Base-by-base conservation (phyloP, 2,329 filamentous ascomycete species). In the Colletotrichum spinosum region DNA sequence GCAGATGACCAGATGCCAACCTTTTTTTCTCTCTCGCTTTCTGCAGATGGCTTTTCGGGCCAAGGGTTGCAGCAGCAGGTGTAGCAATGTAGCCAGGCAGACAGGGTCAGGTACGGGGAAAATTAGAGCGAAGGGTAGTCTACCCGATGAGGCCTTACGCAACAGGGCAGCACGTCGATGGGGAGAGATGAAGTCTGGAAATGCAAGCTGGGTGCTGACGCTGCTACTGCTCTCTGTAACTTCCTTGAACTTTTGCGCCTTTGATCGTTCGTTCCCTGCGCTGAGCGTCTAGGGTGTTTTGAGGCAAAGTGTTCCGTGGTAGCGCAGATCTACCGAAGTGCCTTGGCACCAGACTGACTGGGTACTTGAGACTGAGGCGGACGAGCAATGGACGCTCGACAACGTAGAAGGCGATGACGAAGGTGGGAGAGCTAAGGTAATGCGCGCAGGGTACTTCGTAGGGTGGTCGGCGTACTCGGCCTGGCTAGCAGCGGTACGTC, bases 1-100 rank as follows among this genome's bases (percentile, higher is more conserved):
- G 51, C 62, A 65, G 62, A 52, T 55, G 62, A 52, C 51, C 62
- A 62, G 51, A 42, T 55, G 57, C 41, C 62, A 62, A 62, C 62
- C 41, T 51, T 34, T 50, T 55, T 45, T 49, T 9, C n/a, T 51
- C 35, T 35, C 11, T 10, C 46, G 17, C 25, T 49, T 5, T 25
- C 25, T 25, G 25, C 25, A 25, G 25, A 33, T 8, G 48, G 58
- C 37, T 39, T 61, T 45, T 49, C 35, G n/a, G 48, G 51, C 25
- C 57, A 42, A 55, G 62, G 58, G 55, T 58, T 51, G 56, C 56
- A 60, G 49, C 48, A 33, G 49, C 33, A 51, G 55, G 15, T 11
- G 37, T 46, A 57, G 33, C 34, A 49, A 44, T 11, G 54, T 42
- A 56, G 37, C 35, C 37, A 50, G 25, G 45, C 46, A 46, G 42